phyloP scores from a whole-genome alignment of 2,329 filamentous ascomycete species.

The Calonectria pauciramosa region DNA sequence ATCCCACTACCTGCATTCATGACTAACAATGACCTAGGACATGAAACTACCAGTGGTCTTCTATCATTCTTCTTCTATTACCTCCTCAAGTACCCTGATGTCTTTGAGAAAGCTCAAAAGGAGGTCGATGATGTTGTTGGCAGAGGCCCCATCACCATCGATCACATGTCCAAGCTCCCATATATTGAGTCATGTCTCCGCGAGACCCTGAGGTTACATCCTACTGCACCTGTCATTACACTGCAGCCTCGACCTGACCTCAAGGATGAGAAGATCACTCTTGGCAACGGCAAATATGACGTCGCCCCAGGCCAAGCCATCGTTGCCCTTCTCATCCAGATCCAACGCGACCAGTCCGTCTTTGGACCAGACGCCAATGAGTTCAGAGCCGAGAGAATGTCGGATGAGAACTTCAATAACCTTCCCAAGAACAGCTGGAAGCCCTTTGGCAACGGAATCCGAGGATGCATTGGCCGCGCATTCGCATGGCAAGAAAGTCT shows the following conservation, averaged over 20 bases:
- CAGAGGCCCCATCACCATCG: conserved; percentile 64
- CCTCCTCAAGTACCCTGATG: conserved; percentile 69
- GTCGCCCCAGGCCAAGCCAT: conserved; percentile 61
- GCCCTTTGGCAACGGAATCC: conserved; percentile 67
- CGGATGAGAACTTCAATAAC: conserved; percentile 63
- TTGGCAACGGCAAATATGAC: conserved; percentile 67
- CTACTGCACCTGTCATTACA: conserved; percentile 45
- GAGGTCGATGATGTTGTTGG: conserved; percentile 75
- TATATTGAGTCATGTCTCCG: conserved; percentile 75
- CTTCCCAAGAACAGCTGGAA: conserved; percentile 60
- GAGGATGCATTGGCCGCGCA: conserved; percentile 66
- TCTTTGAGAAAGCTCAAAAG: conserved; percentile 68
- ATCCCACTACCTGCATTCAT: neutral
- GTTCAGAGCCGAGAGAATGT: conserved; percentile 74
- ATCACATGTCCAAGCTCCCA: conserved; percentile 72
- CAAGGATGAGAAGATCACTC: conserved; percentile 51
- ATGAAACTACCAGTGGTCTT: conserved; percentile 76
- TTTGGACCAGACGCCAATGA: conserved; percentile 69
- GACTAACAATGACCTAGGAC: conserved; percentile 43
- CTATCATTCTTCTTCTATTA: conserved; percentile 74
- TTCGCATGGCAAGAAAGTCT: conserved; percentile 69
- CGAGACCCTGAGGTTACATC: conserved; percentile 59
- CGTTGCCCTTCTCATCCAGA: conserved; percentile 58
- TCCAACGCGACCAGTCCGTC: conserved; percentile 69
- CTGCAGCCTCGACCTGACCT: conserved; percentile 43